Conservation (phyloP, 1,139 yeast genomes). For the Taphrina wiesneri region DNA sequence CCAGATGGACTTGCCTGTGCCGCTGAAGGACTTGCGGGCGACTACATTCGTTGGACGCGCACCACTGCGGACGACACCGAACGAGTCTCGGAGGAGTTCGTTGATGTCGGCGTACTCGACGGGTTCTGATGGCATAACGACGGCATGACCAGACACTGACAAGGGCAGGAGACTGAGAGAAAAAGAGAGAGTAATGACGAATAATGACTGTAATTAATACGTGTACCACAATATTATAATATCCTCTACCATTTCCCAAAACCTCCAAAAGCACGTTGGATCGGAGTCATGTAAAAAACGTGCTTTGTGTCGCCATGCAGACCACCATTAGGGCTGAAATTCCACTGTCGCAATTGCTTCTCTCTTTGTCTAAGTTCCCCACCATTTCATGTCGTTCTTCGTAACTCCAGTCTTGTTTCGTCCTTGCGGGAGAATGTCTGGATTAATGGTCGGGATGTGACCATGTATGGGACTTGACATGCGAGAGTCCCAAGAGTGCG, state of each 20-base stretch:
- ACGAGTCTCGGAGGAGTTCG: neutral
- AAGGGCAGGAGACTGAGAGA: neutral
- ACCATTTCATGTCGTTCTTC: neutral
- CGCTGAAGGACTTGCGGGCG: constrained; percentile 17
- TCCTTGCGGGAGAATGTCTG: no score
- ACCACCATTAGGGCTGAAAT: no score
- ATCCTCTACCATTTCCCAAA: no score
- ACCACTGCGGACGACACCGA: neutral
- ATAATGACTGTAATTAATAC: neutral
- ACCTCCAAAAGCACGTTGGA: no score
- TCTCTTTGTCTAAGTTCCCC: neutral
- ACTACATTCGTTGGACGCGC: neutral
- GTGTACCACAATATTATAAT: neutral
- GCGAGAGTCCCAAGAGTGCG: neutral
- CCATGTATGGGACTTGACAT: neutral
- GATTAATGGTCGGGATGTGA: neutral
- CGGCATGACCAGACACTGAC: neutral
- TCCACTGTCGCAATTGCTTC: neutral
- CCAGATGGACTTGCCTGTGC: constrained; percentile 19
- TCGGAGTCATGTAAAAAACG: no score
- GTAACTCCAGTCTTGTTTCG: no score
- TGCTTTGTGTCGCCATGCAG: no score
- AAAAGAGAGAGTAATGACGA: neutral
- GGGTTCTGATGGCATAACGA: constrained; percentile 3
- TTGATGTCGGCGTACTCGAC: constrained; percentile 4